phyloP scores from a whole-genome alignment of 306 rosid species.

The Sechiopsis laciniata region DNA sequence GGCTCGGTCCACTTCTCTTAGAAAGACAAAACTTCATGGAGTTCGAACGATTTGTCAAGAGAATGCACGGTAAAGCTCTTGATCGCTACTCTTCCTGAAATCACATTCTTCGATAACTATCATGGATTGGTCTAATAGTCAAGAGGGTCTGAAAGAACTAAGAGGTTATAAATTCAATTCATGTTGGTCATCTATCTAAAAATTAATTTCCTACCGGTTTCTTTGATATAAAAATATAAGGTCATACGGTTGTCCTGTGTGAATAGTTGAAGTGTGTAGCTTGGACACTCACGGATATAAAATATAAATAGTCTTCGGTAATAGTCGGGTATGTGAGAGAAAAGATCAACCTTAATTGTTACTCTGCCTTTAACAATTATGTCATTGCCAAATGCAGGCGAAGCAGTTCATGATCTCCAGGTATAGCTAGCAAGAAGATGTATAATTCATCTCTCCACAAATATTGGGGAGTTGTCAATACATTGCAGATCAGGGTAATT shows the following conservation, averaged over 20 bases:
- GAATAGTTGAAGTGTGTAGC: too few relatives aligned
- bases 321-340: not conserved
- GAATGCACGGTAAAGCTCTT: conserved; percentile 75
- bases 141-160: too few relatives aligned
- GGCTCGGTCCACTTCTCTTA: conserved; percentile 72
- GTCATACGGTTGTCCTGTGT: too few relatives aligned
- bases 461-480: conserved; percentile 15
- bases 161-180: too few relatives aligned
- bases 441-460: conserved; percentile 17
- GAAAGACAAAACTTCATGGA: conserved; percentile 72
- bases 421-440: conserved; percentile 25
- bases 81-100: not conserved
- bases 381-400: conserved; percentile 36
- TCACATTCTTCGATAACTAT: not conserved
- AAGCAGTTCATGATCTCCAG: conserved; percentile 31
- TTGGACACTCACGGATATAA: too few relatives aligned
- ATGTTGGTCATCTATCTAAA: too few relatives aligned
- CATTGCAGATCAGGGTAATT: conserved; percentile 20
- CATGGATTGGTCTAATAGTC: too few relatives aligned
- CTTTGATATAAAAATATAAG: too few relatives aligned
- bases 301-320: not conserved
- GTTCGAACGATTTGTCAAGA: conserved; percentile 81
- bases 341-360: not conserved
- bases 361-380: not conserved
- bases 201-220: too few relatives aligned